A percentile compares a stretch with the other conserved stretches of the same genome.
These are phyloP conservation scores for Wickerhamomyces queroliae DNA, from an alignment of 805 yeast species.

Conservation along the genomic window DNA sequence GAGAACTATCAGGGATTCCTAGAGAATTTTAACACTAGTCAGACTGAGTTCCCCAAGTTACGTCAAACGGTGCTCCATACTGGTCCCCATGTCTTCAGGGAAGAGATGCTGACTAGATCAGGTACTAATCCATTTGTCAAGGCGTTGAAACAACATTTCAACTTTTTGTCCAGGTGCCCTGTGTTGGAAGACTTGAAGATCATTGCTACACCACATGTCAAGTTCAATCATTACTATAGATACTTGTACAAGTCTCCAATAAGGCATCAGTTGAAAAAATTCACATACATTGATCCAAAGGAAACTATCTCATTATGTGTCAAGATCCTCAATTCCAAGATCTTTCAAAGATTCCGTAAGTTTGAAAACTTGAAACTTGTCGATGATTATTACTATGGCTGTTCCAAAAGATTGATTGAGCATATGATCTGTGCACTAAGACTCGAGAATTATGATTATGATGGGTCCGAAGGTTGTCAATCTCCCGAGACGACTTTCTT, in stretches of 20 bases:
- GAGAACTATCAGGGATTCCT: background rate
- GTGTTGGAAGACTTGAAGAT: background rate
- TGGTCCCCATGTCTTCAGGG: too few species aligned
- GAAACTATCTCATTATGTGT: constrained; percentile 5
- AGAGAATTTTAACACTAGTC: background rate
- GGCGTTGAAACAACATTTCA: background rate
- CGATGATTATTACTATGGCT: constrained; percentile 14
- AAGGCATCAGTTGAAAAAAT: background rate
- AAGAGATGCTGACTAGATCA: too few species aligned
- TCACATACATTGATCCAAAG: constrained; percentile 1
- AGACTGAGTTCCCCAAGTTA: background rate
- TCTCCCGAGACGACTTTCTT: background rate
- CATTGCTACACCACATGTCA: background rate
- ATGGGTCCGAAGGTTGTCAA: background rate
- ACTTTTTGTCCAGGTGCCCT: background rate
- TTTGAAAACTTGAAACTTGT: constrained; percentile 6
- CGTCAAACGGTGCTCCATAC: background rate
- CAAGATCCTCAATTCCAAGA: constrained; percentile 8
- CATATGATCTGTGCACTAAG: constrained; percentile 11
- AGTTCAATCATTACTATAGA: constrained; percentile 1
- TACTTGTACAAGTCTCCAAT: background rate
- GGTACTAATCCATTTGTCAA: background rate
- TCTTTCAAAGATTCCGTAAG: constrained; percentile 5
- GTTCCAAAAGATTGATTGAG: constrained; percentile 12
- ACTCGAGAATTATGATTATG: constrained; percentile 14